Base-by-base conservation (phyloP, 805 yeast genomes). In the Hermanozyma aechmeae region DNA sequence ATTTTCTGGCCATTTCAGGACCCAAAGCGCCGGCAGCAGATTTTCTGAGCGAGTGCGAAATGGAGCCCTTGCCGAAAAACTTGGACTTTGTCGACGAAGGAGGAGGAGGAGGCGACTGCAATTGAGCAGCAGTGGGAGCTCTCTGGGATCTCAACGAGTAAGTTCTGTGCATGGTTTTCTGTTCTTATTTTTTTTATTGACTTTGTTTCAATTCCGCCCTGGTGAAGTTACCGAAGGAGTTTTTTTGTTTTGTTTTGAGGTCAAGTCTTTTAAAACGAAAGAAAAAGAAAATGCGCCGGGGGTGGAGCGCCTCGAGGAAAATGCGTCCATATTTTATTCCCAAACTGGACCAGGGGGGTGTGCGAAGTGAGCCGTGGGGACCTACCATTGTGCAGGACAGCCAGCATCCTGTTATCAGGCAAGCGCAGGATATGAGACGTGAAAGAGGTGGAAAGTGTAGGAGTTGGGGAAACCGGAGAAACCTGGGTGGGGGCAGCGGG, bases 51-150 rank as follows among this genome's bases (percentile, higher is more conserved):
- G 71, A 52, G 32, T 73, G 69, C 28, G 74, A 61, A 49, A 71
- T 54, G 11, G 73, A 68, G 32, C 87, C 85, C 58, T 77, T 76
- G 51, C 97, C 97, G 51, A 92, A 89, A 66, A 87, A 89, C 51
- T 78, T 77, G 47, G 78, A 73, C 67, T 85, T 85, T 50, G 96
- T 81, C 31, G 95, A 66, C 18, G 96, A 77, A 24, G 95, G 79
- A 42, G 96, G 97, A 27, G 97, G 97, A 32, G 94, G 89, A 19
- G 97, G 96, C 28, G 82, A 72, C 56, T 80, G 87, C 61, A 89
- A 62, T 64, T 89, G 96, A 43, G 95, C 75, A 36, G 97, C 97
- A 33, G 98, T 87, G 38, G 98, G 98, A 23, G 96, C 97, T 62
- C 95, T 82, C 32, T 79, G 59, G 48, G 86, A 78, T 75, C 98